phyloP scores from a whole-genome alignment of 768 basidiomycete genomes.

The Brasilioporus rufonigricans region DNA sequence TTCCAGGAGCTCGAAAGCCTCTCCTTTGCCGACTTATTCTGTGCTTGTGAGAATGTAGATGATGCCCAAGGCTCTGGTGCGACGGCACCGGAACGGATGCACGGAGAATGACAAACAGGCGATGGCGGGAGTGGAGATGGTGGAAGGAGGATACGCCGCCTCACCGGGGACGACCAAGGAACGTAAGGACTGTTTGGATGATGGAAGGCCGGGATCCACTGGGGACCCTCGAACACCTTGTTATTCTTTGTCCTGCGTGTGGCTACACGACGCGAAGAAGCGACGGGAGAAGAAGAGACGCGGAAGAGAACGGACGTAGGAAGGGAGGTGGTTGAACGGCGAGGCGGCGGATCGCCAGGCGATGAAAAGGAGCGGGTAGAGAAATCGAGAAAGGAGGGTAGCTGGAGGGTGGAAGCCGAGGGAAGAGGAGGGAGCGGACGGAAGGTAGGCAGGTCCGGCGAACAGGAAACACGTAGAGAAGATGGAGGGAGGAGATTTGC shows the following conservation, averaged over 20 bases:
- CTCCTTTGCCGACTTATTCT: conserved; percentile 17
- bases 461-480: conserved; percentile 13
- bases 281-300: conserved; percentile 10
- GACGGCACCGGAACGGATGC: conserved; percentile 38
- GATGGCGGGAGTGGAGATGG: conserved; percentile 27
- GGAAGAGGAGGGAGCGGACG: conserved; percentile 35
- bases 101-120: conserved; percentile 34
- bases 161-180: conserved; percentile 45
- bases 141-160: conserved; percentile 42
- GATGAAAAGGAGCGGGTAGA: conserved; percentile 22
- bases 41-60: conserved; percentile 17
- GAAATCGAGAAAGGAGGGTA: conserved; percentile 38
- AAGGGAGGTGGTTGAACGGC: conserved; percentile 8
- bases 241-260: conserved; percentile 16
- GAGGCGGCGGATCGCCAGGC: conserved; percentile 5
- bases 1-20: conserved; percentile 28
- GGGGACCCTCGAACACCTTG: conserved; percentile 28
- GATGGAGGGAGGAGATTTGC: conserved; percentile 8
- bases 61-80: conserved; percentile 42
- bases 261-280: conserved; percentile 13
- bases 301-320: conserved; percentile 19
- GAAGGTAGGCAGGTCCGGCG: conserved; percentile 17
- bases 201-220: conserved; percentile 38
- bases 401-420: conserved; percentile 37
- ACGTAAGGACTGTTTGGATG: conserved; percentile 58